Conservation (phyloP, 2,329 filamentous ascomycete species). For the Penicillium sp. region DNA sequence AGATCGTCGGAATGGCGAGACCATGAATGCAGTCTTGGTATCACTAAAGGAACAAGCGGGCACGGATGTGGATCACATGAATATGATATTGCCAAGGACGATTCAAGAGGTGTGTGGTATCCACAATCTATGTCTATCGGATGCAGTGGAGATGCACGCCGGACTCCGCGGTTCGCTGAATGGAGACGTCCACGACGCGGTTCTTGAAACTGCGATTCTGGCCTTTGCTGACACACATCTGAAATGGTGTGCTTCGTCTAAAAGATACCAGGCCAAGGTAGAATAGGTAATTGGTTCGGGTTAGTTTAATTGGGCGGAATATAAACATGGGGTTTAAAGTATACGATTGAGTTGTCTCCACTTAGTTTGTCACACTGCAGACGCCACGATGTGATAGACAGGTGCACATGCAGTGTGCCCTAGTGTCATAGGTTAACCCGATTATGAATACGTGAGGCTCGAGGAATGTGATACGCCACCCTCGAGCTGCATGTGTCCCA, state of each 20-base stretch:
- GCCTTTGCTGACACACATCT: not conserved
- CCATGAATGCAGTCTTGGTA: conserved; percentile 5
- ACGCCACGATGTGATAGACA: not conserved
- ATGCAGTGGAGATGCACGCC: not conserved
- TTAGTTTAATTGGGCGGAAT: not conserved
- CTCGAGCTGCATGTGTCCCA: not conserved
- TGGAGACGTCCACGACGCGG: not conserved
- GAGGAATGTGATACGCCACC: not conserved
- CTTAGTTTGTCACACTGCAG: not conserved
- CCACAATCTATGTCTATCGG: not conserved
- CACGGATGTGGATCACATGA: not conserved
- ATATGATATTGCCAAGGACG: not conserved
- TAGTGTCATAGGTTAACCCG: not conserved
- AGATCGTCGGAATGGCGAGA: conserved; percentile 2
- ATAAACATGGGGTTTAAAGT: not conserved
- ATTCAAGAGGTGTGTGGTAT: conserved; percentile 1
- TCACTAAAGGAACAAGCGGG: not conserved
- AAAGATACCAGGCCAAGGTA: conserved; percentile 1
- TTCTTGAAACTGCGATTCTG: not conserved
- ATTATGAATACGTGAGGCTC: too few species aligned
- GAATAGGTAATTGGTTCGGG: not conserved
- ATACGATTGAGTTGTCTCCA: not conserved
- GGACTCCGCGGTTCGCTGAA: not conserved
- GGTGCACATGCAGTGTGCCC: not conserved
- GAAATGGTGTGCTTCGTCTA: conserved; percentile 2